Percentiles rank a stretch among this genome's conserved stretches.
Evolutionary conservation across 78 protist species (phyloP).

Genomic region (Speleostelium caveatum): DNA sequence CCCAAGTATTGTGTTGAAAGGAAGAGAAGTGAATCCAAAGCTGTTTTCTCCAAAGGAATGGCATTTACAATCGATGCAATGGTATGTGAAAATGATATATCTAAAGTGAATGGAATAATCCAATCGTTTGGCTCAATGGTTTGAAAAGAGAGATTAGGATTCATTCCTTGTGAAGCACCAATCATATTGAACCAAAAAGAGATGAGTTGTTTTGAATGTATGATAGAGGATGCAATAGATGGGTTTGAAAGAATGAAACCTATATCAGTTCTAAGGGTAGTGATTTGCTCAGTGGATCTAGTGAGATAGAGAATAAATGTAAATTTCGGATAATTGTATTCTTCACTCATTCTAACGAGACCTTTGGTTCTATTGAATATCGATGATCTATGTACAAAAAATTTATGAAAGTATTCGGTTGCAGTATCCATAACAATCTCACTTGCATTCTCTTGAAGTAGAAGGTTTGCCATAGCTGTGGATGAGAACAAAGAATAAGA

Average conservation of each 20-base stretch:
- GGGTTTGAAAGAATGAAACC: conserved; percentile 40
- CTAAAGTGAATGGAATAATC: conserved; percentile 47
- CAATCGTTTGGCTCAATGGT: conserved; percentile 10
- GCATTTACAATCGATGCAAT: conserved; percentile 39
- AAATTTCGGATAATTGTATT: conserved; percentile 10
- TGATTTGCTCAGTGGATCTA: neutral
- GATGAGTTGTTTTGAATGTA: neutral
- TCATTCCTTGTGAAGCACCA: conserved; percentile 64
- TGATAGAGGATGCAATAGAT: conserved; percentile 1
- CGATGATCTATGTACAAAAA: neutral
- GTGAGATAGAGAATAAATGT: neutral
- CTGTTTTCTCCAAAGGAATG: neutral
- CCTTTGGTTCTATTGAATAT: neutral
- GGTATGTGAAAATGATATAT: conserved; percentile 22
- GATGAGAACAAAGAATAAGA: conserved; percentile 22
- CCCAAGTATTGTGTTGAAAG: conserved; percentile 43
- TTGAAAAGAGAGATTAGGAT: conserved; percentile 25
- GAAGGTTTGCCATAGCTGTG: conserved; percentile 7
- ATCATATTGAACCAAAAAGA: conserved; percentile 44
- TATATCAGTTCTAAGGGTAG: conserved; percentile 41
- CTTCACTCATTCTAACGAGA: neutral
- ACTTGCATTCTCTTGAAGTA: conserved; percentile 10
- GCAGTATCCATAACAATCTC: conserved; percentile 59
- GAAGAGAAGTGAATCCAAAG: conserved; percentile 7
- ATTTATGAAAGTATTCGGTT: conserved; percentile 1